Percentiles rank a stretch among this genome's conserved stretches.
These are phyloP conservation scores for Aspergillus fructus DNA, from an alignment of 2,329 filamentous ascomycete species.

Conservation along the genomic window DNA sequence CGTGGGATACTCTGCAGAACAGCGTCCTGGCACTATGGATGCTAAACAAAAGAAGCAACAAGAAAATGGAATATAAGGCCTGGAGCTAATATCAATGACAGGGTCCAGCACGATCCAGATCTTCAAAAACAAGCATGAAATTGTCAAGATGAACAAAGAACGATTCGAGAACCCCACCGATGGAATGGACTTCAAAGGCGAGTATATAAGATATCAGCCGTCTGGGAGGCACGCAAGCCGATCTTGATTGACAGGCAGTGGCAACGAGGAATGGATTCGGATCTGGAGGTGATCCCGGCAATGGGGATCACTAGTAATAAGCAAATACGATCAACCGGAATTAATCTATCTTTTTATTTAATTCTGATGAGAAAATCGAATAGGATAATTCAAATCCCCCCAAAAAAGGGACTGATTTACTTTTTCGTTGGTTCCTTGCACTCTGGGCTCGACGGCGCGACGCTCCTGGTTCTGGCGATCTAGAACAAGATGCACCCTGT, in stretches of 20 bases:
- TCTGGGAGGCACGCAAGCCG: neutral
- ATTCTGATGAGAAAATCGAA: conserved; percentile 4
- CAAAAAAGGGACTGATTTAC: conserved; percentile 8
- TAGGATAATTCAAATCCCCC: neutral
- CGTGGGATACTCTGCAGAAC: conserved; percentile 4
- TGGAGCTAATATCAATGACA: conserved; percentile 10
- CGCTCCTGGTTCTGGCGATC: conserved; percentile 23
- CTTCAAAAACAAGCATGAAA: conserved; percentile 17
- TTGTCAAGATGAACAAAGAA: conserved; percentile 4
- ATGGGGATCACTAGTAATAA: conserved; percentile 17
- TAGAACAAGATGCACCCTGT: conserved; percentile 23
- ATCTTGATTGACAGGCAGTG: conserved; percentile 10
- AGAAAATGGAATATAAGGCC: conserved; percentile 18
- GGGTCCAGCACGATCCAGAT: conserved; percentile 13
- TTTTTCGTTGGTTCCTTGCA: conserved; percentile 13
- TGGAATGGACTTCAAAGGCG: conserved; percentile 1
- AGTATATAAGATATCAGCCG: conserved; percentile 13
- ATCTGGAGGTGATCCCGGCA: conserved; percentile 15
- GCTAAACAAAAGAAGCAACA: conserved; percentile 16
- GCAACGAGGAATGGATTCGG: conserved; percentile 12
- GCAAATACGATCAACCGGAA: conserved; percentile 14
- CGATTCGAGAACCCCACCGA: conserved; percentile 2
- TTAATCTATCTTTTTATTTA: conserved; percentile 8
- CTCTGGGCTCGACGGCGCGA: neutral
- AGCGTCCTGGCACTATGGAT: neutral